Percentiles rank a stretch among this genome's conserved stretches.
Evolutionary conservation across 1,139 yeast species (phyloP).

Genomic region (Eremothecium cymbalariae): DNA sequence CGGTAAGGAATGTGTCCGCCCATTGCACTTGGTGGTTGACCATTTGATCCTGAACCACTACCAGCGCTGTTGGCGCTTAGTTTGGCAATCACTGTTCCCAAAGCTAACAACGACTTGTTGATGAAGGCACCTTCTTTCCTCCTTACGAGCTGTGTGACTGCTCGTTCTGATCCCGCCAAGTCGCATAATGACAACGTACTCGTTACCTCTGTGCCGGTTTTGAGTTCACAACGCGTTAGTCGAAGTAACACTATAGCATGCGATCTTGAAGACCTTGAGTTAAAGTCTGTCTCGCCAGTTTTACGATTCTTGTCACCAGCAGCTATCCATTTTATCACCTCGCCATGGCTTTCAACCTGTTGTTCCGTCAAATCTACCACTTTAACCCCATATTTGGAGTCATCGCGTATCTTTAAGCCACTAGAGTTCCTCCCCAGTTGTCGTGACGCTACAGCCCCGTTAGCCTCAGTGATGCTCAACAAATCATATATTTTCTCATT

Average conservation of each 20-base stretch:
- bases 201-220: constrained; percentile 38
- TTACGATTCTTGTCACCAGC: constrained; percentile 68
- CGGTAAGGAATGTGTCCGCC: constrained; percentile 70
- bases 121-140: constrained; percentile 89
- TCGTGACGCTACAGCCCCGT: constrained; percentile 2
- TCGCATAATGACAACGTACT: constrained; percentile 84
- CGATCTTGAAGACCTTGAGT: constrained; percentile 75
- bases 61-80: constrained; percentile 40
- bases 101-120: constrained; percentile 79
- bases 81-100: constrained; percentile 82
- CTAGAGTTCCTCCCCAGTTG: constrained; percentile 3
- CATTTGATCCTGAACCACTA: background rate
- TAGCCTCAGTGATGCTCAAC: constrained; percentile 32
- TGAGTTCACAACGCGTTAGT: constrained; percentile 40
- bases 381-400: constrained; percentile 59
- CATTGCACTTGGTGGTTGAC: constrained; percentile 9
- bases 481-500: constrained; percentile 80
- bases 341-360: constrained; percentile 46
- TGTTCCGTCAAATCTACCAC: constrained; percentile 71
- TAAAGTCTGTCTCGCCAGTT: constrained; percentile 85
- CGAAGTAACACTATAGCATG: constrained; percentile 82
- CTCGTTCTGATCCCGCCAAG: constrained; percentile 92
- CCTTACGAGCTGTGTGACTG: constrained; percentile 68
- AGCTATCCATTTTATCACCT: constrained; percentile 52
- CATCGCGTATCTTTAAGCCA: constrained; percentile 72